Base-by-base conservation (phyloP, 441 rosid genomes). In the Mallotus repandus region DNA sequence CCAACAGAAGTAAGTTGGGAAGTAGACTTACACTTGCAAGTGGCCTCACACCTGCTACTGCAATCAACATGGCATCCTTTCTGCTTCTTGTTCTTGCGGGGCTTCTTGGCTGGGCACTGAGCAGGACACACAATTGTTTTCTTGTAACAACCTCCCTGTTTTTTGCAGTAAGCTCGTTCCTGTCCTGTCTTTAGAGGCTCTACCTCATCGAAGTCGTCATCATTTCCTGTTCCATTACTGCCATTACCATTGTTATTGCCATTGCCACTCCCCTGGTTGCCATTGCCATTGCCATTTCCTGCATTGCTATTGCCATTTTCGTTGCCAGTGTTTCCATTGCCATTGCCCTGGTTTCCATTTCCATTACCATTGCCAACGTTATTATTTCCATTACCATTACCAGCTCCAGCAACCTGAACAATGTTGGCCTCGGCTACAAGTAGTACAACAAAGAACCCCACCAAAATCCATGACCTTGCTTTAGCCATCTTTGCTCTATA, bases 61-160 rank as follows among this genome's bases (percentile, higher is more conserved):
- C 98, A 90, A 67, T 90, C 84, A 43, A 90, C 71, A 74, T 74
- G 83, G 79, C 98, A 91, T 2, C 83, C 94, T 79, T 91, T 94
- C 4, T 71, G 63, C 82, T 82, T 88, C 87, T 80, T 87, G 85
- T 89, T 90, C 72, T 73, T 76, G 74, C 57, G 76, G 0, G 97
- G 97, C 83, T 94, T 94, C 84, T 86, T 90, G 55, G 66, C 19
- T 0, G 93, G 92, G 79, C 96, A 94, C 60, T 91, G 87, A 18
- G 85, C 18, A 9, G 98, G 98, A 73, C 98, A 94, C 2, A 82
- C 86, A 53, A 94, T 92, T 12, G 66, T 76, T 79, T 85, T 81
- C 55, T 70, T 8, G 63, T 53, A 52, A 59, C 97, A 91, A 55
- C 69, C 69, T 16, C 89, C 86, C 41, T 82, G 58, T 0, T 74